phyloP scores from a whole-genome alignment of 352 stramenopile species.

The Globisporangium spiculum region DNA sequence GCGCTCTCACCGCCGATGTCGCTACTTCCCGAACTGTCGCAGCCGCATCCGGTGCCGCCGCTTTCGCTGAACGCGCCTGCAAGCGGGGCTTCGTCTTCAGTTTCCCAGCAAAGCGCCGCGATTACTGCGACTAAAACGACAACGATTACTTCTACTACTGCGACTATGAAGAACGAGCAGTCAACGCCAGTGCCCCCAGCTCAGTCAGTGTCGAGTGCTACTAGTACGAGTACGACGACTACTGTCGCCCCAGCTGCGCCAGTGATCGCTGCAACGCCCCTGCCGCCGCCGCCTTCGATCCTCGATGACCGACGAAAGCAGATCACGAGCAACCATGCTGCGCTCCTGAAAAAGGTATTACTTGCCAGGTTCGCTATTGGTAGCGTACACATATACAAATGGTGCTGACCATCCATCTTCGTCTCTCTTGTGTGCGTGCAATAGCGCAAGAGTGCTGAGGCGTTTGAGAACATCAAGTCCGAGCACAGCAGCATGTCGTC shows the following conservation, averaged over 20 bases:
- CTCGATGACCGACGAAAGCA: constrained; percentile 28
- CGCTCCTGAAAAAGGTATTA: constrained; percentile 35
- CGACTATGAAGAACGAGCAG: constrained; percentile 7
- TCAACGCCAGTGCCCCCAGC: neutral
- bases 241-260: neutral
- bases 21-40: constrained; percentile 56
- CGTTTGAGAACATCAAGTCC: constrained; percentile 35
- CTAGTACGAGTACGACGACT: neutral
- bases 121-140: neutral
- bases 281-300: constrained; percentile 14
- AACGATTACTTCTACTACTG: constrained; percentile 11
- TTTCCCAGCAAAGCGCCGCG: neutral
- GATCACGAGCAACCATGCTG: constrained; percentile 19
- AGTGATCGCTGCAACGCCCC: constrained; percentile 1
- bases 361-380: neutral
- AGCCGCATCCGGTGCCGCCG: constrained; percentile 25
- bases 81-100: neutral
- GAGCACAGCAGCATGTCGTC: constrained; percentile 21
- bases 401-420: neutral
- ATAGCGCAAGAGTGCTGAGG: constrained; percentile 57
- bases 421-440: neutral
- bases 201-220: neutral
- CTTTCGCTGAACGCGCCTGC: constrained; percentile 31
- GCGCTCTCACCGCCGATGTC: constrained; percentile 71
- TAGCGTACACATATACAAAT: neutral